Conservation (phyloP, 164 flowering plant species). For the Hamamelis virginiana region DNA sequence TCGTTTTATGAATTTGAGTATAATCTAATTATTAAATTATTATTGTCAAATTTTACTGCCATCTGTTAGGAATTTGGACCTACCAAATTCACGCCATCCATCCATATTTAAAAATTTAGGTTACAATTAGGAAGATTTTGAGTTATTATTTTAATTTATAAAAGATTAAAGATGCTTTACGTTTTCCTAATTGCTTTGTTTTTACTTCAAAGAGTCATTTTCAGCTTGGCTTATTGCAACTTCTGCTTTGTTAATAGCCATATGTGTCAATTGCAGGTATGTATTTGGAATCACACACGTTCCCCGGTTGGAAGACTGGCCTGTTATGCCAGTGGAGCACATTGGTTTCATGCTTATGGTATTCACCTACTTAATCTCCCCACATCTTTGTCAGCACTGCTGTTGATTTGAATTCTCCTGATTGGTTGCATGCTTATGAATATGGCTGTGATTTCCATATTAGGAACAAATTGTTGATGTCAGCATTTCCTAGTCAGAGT, state of each 20-base stretch:
- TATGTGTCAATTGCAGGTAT: slow-evolving; percentile 37
- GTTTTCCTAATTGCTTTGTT: not conserved
- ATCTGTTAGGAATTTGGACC: too few relatives aligned
- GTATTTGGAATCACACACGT: slow-evolving; percentile 62
- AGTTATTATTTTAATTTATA: too few relatives aligned
- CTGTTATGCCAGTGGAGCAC: slow-evolving; percentile 67
- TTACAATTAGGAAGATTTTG: too few relatives aligned
- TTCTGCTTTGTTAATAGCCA: not conserved
- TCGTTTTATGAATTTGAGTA: too few relatives aligned
- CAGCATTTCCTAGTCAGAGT: too few relatives aligned
- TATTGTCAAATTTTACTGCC: too few relatives aligned
- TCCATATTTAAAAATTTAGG: too few relatives aligned
- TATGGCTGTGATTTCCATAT: not conserved
- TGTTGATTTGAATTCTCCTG: not conserved
- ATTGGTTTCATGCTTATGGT: slow-evolving; percentile 61
- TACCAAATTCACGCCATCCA: too few relatives aligned
- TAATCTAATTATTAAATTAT: too few relatives aligned
- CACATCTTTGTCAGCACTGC: not conserved
- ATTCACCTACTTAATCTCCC: not conserved
- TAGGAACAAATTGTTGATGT: too few relatives aligned
- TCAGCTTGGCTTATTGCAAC: not conserved
- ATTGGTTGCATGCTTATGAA: not conserved
- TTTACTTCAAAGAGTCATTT: not conserved
- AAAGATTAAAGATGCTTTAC: not conserved
- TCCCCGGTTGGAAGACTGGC: slow-evolving; percentile 69